Base-by-base conservation (phyloP, 176 grass and related monocot genomes). In the Dendrocalamus sinicus region DNA sequence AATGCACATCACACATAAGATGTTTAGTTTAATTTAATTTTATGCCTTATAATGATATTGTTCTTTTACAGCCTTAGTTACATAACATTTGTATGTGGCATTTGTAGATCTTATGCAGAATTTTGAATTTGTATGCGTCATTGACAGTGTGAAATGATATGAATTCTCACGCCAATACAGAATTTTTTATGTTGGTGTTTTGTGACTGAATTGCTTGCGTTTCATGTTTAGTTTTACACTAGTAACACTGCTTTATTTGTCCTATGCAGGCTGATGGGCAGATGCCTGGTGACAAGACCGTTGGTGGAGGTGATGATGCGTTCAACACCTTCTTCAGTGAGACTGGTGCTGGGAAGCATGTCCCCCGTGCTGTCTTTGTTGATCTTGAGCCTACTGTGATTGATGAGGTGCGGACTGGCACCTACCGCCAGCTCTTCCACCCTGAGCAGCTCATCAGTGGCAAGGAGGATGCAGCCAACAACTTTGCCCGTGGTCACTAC, bases 261-360 rank as follows among this genome's bases (percentile, higher is more conserved):
- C 35, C 17, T 39, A 1, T 77, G 48, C 50, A 92, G 91, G n/a
- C 91, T 46, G 87, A 92, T 72, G 91, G 91, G 12, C 91, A 89
- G 81, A 92, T 92, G 91, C 84, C 87, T 1, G 69, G 83, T 86
- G 90, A 92, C 90, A 92, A 83, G 74, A 92, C 90, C 3, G 1
- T 86, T 30, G 87, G 91, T 0, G 91, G 91, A 77, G 91, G 91
- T 81, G 91, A 92, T 84, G 91, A 92, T 81, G 91, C 91, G 20
- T 92, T 92, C 91, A 92, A 90, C 87, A 92, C 91, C 76, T 92
- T 92, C 87, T 92, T 92, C 81, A 92, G 91, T 58, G 91, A 92
- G 84, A 92, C 91, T 77, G 91, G 87, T 9, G 91, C 91, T 72
- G 91, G 91, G 50, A 92, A 92, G 81, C 91, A 92, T 23, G 91